Evolutionary conservation across 805 yeast genomes (phyloP).

Genomic region (Yamadazyma tumulicola): DNA sequence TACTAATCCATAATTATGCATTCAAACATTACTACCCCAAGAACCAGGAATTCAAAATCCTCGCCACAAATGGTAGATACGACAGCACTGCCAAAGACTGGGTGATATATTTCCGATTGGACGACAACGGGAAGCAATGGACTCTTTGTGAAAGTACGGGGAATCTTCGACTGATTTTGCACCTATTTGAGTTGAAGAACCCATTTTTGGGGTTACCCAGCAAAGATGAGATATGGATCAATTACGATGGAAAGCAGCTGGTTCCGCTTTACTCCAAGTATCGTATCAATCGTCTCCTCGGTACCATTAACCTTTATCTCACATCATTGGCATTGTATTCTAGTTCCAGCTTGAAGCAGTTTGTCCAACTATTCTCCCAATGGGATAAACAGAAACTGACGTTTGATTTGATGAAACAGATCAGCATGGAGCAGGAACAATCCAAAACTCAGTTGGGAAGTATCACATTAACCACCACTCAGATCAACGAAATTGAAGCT

Average conservation of each 20-base stretch:
- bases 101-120: conserved; percentile 22
- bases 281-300: conserved; percentile 45
- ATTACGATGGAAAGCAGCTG: conserved; percentile 24
- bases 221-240: conserved; percentile 19
- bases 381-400: conserved; percentile 21
- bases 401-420: conserved; percentile 23
- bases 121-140: not conserved
- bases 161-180: conserved; percentile 20
- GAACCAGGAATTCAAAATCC: conserved; percentile 7
- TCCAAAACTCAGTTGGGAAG: conserved; percentile 21
- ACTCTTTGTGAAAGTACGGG: conserved; percentile 16
- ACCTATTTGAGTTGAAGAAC: conserved; percentile 19
- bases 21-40: conserved; percentile 21
- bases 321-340: conserved; percentile 32
- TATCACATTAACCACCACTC: conserved; percentile 17
- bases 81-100: conserved; percentile 31
- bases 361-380: not conserved
- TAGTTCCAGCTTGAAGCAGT: not conserved
- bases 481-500: conserved; percentile 40
- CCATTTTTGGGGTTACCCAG: conserved; percentile 20
- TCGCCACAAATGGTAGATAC: conserved; percentile 33
- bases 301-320: conserved; percentile 48
- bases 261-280: conserved; percentile 40
- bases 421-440: conserved; percentile 15
- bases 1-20: conserved; percentile 17